Evolutionary conservation across 1,284 basidiomycete genomes (phyloP).

Genomic region (Porogramme epimiltina): DNA sequence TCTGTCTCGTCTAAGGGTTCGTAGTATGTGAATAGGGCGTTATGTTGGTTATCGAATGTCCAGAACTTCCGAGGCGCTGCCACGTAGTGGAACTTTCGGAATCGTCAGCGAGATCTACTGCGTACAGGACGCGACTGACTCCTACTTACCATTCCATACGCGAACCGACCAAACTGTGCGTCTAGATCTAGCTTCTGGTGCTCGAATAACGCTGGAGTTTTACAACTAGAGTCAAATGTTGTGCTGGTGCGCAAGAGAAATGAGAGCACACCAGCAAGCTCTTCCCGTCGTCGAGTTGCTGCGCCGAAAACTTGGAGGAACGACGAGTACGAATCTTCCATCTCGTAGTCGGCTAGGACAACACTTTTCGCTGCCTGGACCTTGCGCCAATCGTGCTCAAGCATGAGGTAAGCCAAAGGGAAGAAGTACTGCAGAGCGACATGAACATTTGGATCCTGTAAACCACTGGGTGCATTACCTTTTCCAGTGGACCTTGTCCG

Average conservation of each 20-base stretch:
- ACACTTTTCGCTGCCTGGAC: slow-evolving; percentile 4
- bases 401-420: slow-evolving; percentile 16
- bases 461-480: slow-evolving; percentile 9
- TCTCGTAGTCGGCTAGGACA: slow-evolving; percentile 9
- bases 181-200: slow-evolving; percentile 30
- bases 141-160: slow-evolving; percentile 29
- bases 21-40: no score
- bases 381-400: slow-evolving; percentile 10
- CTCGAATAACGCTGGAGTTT: slow-evolving; percentile 35
- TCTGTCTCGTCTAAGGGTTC: no score
- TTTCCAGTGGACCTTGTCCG: slow-evolving; percentile 24
- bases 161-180: slow-evolving; percentile 26
- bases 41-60: neutral
- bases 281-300: neutral
- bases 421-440: slow-evolving; percentile 30
- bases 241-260: no score
- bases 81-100: neutral
- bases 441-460: neutral
- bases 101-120: no score
- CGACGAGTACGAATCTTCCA: slow-evolving; percentile 24
- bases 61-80: slow-evolving; percentile 1
- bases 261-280: neutral
- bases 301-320: slow-evolving; percentile 3
- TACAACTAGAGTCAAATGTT: slow-evolving; percentile 2
- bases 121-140: no score